Conservation (phyloP, 257 asterid genomes). For the Lycium ferocissimum region DNA sequence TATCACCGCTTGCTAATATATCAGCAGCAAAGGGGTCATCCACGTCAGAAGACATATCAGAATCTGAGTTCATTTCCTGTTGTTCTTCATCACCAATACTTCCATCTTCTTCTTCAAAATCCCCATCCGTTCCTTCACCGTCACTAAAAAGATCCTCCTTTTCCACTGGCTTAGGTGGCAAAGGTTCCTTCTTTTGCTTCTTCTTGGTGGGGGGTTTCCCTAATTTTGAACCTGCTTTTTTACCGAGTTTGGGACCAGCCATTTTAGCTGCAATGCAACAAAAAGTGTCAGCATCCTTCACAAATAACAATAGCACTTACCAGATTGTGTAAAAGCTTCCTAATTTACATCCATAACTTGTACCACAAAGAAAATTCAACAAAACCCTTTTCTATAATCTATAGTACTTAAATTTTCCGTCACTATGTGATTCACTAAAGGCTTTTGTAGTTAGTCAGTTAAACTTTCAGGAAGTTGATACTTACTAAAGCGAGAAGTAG, state of each 20-base stretch:
- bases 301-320: conserved; percentile 12
- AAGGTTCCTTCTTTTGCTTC: conserved; percentile 63
- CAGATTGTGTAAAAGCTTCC: not conserved
- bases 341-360: not conserved
- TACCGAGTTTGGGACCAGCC: conserved; percentile 61
- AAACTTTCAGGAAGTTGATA: not conserved
- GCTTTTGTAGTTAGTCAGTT: not conserved
- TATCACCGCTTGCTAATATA: conserved; percentile 70
- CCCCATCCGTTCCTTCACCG: conserved; percentile 52
- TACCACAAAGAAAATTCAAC: not conserved
- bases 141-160: conserved; percentile 58
- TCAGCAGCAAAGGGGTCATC: conserved; percentile 80
- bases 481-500: not conserved
- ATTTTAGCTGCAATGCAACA: conserved; percentile 45
- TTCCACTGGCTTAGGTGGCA: conserved; percentile 37
- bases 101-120: conserved; percentile 41
- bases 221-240: conserved; percentile 43
- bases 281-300: not conserved
- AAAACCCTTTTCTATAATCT: not conserved
- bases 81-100: conserved; percentile 54
- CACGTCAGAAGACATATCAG: conserved; percentile 75
- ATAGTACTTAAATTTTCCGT: not conserved
- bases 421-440: not conserved
- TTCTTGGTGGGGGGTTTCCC: conserved; percentile 53
- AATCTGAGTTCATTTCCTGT: conserved; percentile 53